phyloP scores from a whole-genome alignment of 2,329 filamentous ascomycete genomes.

The Phaeosphaeriaceae sp. region DNA sequence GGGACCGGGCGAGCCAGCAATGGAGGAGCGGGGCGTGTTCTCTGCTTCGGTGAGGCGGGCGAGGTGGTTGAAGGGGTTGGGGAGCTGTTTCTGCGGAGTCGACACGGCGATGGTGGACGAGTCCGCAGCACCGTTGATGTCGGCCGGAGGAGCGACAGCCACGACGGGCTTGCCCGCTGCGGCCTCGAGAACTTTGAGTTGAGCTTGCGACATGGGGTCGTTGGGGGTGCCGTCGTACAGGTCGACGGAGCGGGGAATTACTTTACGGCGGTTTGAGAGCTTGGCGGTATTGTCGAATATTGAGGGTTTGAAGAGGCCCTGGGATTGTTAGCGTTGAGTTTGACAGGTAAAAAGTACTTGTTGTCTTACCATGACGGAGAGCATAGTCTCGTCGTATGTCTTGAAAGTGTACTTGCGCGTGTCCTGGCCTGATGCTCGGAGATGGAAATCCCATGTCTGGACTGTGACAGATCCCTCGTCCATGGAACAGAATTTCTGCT shows the following conservation, averaged over 20 bases:
- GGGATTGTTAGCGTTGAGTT: constrained; percentile 13
- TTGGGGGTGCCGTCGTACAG: constrained; percentile 93
- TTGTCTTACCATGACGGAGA: constrained; percentile 77
- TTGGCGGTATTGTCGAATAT: constrained; percentile 88
- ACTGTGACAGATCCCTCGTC: constrained; percentile 89
- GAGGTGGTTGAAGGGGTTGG: constrained; percentile 74
- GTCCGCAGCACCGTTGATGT: constrained; percentile 37
- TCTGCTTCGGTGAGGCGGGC: constrained; percentile 73
- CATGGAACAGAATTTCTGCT: constrained; percentile 91
- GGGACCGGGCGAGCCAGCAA: constrained; percentile 85
- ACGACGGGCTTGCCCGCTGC: constrained; percentile 52
- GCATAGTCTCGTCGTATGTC: constrained; percentile 92
- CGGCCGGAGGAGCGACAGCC: constrained; percentile 11
- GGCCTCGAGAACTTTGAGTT: constrained; percentile 70
- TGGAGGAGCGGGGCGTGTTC: constrained; percentile 82
- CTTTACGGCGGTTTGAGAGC: constrained; percentile 77
- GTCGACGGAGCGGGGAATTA: constrained; percentile 89
- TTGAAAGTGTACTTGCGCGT: constrained; percentile 96
- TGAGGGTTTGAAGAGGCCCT: constrained; percentile 85
- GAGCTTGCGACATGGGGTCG: constrained; percentile 85
- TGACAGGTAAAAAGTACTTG: too few species aligned
- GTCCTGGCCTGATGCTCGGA: constrained; percentile 85
- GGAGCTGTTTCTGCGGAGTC: constrained; percentile 58
- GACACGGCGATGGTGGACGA: constrained; percentile 56
- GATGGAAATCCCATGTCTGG: constrained; percentile 87